Evolutionary conservation across 345 rosid genomes (phyloP).

Genomic region (Kernera saxatilis): DNA sequence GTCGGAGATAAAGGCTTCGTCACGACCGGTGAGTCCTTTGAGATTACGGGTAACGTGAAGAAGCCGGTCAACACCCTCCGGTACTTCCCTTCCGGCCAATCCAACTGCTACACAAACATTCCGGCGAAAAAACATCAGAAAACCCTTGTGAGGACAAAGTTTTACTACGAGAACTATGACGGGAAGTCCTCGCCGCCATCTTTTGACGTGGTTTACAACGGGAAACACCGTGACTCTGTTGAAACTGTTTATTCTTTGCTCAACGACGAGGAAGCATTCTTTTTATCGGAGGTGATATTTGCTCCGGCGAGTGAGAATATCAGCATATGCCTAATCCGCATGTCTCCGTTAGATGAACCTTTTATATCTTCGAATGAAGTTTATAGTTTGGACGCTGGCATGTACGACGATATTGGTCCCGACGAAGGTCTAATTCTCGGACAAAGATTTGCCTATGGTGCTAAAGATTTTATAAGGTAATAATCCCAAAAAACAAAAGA

Average conservation of each 20-base stretch:
- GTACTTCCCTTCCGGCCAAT: conserved; percentile 20
- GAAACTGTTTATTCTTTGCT: neutral
- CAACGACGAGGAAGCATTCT: neutral
- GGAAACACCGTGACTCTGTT: conserved; percentile 13
- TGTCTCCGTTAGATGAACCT: conserved; percentile 15
- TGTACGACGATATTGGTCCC: conserved; percentile 24
- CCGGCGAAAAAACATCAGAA: conserved; percentile 9
- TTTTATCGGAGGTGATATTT: conserved; percentile 22
- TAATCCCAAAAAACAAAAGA: too few species aligned
- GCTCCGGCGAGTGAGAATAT: conserved; percentile 14
- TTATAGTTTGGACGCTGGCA: neutral
- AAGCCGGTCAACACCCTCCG: conserved; percentile 19
- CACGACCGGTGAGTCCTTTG: conserved; percentile 9
- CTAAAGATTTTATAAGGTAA: conserved; percentile 6
- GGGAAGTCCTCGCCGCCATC: neutral
- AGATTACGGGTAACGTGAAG: neutral
- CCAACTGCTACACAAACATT: conserved; percentile 25
- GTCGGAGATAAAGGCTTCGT: conserved; percentile 24
- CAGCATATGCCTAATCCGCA: conserved; percentile 17
- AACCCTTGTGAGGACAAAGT: conserved; percentile 11
- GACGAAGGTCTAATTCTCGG: conserved; percentile 16
- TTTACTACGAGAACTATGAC: conserved; percentile 24
- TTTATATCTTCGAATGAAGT: conserved; percentile 29
- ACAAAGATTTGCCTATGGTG: conserved; percentile 11
- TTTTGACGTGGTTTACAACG: conserved; percentile 1